Conservation (phyloP, 176 grass and related monocot species). For the Phragmites australis region DNA sequence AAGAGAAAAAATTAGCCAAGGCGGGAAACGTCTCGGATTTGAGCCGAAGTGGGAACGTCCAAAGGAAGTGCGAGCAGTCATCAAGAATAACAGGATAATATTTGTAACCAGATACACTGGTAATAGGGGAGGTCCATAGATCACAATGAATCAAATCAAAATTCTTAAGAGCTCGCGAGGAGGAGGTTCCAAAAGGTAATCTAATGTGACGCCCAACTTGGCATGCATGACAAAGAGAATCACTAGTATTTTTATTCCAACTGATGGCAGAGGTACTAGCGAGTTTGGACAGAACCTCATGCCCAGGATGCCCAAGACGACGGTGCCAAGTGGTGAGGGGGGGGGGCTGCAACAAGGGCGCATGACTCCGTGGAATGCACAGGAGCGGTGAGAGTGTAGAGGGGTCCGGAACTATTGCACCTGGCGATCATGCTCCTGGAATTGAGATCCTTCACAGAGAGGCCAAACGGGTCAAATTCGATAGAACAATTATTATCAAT, state of each 20-base stretch:
- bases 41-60: neutral
- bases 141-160: neutral
- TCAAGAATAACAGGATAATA: neutral
- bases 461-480: neutral
- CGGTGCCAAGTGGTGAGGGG: neutral
- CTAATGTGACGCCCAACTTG: neutral
- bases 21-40: neutral
- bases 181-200: neutral
- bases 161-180: neutral
- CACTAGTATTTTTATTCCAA: neutral
- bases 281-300: neutral
- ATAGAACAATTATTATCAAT: neutral
- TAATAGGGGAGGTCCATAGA: neutral
- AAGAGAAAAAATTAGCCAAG: neutral
- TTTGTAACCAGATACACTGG: neutral
- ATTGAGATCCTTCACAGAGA: neutral
- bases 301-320: neutral
- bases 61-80: neutral
- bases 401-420: neutral
- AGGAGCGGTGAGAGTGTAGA: neutral
- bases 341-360: neutral
- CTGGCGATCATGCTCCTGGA: neutral
- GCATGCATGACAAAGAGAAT: neutral
- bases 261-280: neutral
- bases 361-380: neutral